Evolutionary conservation across 768 basidiomycete genomes (phyloP).

Genomic region (Clavaria fumosa): DNA sequence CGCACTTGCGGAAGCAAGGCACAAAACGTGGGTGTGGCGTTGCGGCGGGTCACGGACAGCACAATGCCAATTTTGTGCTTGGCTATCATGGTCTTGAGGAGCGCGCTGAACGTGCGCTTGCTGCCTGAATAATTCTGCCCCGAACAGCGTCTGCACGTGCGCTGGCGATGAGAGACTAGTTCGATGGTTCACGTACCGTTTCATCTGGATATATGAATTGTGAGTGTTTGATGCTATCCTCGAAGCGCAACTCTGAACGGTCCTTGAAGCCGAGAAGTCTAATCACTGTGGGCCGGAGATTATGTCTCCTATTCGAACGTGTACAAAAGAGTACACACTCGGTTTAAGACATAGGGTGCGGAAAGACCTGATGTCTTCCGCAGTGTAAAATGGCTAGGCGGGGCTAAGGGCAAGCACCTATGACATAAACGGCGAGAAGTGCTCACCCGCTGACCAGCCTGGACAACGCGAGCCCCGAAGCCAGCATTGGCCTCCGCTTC

Average conservation of each 20-base stretch:
- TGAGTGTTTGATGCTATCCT: constrained; percentile 88
- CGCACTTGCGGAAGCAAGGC: constrained; percentile 74
- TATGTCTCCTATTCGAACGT: too few species aligned
- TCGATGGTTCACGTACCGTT: constrained; percentile 48
- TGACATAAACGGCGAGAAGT: neutral
- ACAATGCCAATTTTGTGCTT: constrained; percentile 77
- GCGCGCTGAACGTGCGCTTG: constrained; percentile 79
- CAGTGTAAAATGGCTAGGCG: constrained; percentile 62
- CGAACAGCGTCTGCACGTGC: too few species aligned
- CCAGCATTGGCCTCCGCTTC: constrained; percentile 26
- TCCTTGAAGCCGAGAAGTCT: constrained; percentile 90
- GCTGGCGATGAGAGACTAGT: too few species aligned
- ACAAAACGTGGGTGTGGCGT: constrained; percentile 65
- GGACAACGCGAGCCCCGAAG: constrained; percentile 29
- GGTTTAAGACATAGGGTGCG: constrained; percentile 69
- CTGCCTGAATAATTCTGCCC: constrained; percentile 72
- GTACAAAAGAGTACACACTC: constrained; percentile 25
- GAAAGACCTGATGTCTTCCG: constrained; percentile 71
- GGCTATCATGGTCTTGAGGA: constrained; percentile 68
- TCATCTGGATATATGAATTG: constrained; percentile 89
- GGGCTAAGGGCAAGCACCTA: neutral
- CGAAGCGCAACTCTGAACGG: constrained; percentile 49
- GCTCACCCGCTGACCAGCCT: constrained; percentile 35
- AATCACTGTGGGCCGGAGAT: constrained; percentile 40
- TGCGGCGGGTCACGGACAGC: constrained; percentile 50